Base-by-base conservation (phyloP, 1,284 basidiomycete genomes). In the Irpex lacteus region DNA sequence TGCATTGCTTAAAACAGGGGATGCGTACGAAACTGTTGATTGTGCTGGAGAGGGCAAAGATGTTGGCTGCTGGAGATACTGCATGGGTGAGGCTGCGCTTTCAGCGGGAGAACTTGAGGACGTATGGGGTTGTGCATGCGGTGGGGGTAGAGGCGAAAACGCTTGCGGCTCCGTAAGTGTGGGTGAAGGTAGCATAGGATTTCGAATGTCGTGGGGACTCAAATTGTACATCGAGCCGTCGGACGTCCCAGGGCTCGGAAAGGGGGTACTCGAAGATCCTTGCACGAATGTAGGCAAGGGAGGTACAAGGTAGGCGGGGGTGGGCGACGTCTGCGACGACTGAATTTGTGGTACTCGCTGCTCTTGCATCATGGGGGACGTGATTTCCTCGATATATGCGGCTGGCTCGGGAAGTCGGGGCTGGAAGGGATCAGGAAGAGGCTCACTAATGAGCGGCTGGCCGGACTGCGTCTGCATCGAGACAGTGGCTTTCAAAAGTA, bases 401-500 rank as follows among this genome's bases (percentile, higher is more conserved):
- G 32, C 47, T 4, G 65, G 44, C 34, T 37, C 15, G n/a, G 60
- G 57, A 5, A 54, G 37, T 36, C 21, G 54, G 8, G 54, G 54
- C 54, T 56, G 54, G 34, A 34, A 56, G 1, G 54, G 6, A 11
- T 15, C 54, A 36, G 19, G 54, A n/a, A 37, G 13, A 9, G 21
- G 54, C 54, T 36, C 54, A 36, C 18, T 13, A 13, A 56, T 15
- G 26, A 56, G 71, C 60, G 63, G 64, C 15, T 53, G 50, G 18
- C n/a, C 18, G 50, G 65, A 58, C 34, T 62, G 72, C 60, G 63
- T 65, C 13, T 74, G 68, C 18, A 68, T 66, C 63, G 68, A 73
- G 61, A 85, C 73, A 26, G 76, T 77, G 34, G 82, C 75, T 65
- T 82, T 82, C 59, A 91, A 78, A 18, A 75, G 68, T 19, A 78